Base-by-base conservation (phyloP, 2,329 filamentous ascomycete genomes). In the Alternaria sp. region DNA sequence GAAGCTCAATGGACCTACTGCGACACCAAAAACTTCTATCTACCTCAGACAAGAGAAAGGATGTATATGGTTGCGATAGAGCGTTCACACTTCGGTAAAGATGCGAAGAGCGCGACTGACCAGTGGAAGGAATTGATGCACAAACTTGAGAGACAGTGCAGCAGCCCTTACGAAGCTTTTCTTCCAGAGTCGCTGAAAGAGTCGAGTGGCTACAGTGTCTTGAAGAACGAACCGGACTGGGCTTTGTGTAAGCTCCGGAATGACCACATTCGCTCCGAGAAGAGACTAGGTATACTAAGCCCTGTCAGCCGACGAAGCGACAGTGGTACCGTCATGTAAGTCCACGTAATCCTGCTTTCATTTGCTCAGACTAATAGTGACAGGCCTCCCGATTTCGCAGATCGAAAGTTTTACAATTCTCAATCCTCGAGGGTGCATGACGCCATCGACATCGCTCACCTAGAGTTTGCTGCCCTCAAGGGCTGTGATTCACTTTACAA, bases 1-100 rank as follows among this genome's bases (percentile, higher is more conserved):
- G 75, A 82, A 3, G 85, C 85, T 1, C 72, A 74, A 0, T 83
- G 82, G 51, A 67, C 83, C 0, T 80, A 79, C 5, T 79, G 91
- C 0, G 90, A 94, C 69, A 90, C 88, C 0, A 93, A 93, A 73
- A 79, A 90, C 4, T 93, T 85, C 69, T 92, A 92, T 62, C 79
- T 94, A 1, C 92, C 92, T 0, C 92, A 95, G 57, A 93, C 90
- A 0, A 32, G 74, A 55, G 40, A 77, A 12, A 71, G 83, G 10
- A 82, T 82, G 25, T 85, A 84, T 57, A 82, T 84, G 81, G 74
- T 83, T 1, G 83, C 81, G n/a, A 76, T 84, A 19, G 75, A 84
- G 13, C 68, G 67, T 13, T 61, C 59, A 1, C 55, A 67, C 1
- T 72, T 63, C 21, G 71, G 73, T 6, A 67, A 66, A 7, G 44